phyloP scores from a whole-genome alignment of 179 eudicot species.

The Vitellaria paradoxa region DNA sequence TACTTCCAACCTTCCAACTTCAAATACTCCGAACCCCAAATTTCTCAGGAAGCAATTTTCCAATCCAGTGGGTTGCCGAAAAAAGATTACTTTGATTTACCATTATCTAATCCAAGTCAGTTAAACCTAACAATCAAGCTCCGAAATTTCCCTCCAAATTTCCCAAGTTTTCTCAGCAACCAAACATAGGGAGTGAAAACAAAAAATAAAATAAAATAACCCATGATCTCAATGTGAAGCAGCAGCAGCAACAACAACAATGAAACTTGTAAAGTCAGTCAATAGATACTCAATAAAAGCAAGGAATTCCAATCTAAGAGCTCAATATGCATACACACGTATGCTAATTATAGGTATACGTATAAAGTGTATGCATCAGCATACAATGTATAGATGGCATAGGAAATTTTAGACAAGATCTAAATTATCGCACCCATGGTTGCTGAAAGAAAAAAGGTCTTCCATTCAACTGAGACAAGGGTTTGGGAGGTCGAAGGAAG shows the following conservation, averaged over 20 bases:
- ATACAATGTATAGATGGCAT: not conserved
- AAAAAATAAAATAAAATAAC: not conserved
- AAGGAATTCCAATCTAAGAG: not conserved
- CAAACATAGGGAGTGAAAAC: not conserved
- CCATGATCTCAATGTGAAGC: not conserved
- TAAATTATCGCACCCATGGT: constrained; percentile 10
- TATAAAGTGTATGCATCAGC: not conserved
- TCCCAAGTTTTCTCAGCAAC: not conserved
- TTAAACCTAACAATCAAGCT: not conserved
- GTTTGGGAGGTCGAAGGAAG: not conserved
- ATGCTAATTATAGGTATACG: not conserved
- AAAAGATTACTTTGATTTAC: not conserved
- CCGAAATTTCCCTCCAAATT: not conserved
- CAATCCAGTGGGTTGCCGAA: not conserved
- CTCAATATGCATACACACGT: not conserved
- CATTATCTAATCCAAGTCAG: not conserved
- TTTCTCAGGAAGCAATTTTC: not conserved
- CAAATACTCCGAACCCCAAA: not conserved
- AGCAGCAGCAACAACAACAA: not conserved
- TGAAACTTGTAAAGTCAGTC: not conserved
- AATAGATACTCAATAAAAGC: not conserved
- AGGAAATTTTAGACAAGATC: no score
- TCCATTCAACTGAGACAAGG: not conserved
- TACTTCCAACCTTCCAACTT: not conserved
- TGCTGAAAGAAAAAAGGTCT: not conserved